Evolutionary conservation across 805 yeast genomes (phyloP).

Genomic region (Candida pseudofarinosa): DNA sequence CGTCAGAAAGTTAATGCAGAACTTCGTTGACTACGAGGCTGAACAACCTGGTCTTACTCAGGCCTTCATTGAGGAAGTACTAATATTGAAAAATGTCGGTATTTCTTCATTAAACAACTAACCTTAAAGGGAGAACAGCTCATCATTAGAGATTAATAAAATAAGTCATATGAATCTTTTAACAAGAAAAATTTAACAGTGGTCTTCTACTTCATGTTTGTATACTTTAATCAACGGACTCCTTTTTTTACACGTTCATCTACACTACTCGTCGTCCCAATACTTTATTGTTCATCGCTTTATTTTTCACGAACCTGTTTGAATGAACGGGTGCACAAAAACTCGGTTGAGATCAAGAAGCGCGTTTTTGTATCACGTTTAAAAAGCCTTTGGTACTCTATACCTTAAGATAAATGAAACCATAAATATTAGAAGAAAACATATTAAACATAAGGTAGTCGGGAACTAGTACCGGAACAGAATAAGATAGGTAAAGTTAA

Average conservation of each 20-base stretch:
- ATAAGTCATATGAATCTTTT: no score
- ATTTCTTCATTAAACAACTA: neutral
- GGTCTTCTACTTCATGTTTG: no score
- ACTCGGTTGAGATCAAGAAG: neutral
- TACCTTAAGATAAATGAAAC: neutral
- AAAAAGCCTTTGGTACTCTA: neutral
- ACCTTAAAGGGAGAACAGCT: no score
- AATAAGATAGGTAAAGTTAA: neutral
- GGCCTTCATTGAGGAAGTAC: conserved; percentile 63
- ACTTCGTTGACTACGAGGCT: conserved; percentile 43
- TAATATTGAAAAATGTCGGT: conserved; percentile 1
- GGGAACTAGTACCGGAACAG: neutral
- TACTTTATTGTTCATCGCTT: no score
- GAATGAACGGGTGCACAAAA: neutral
- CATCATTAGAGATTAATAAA: no score
- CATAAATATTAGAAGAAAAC: neutral
- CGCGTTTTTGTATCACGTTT: conserved; percentile 3
- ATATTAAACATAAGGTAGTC: neutral
- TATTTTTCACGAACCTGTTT: no score
- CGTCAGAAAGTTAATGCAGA: conserved; percentile 40
- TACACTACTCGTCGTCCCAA: no score
- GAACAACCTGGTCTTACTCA: conserved; percentile 61
- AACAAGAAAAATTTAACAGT: no score
- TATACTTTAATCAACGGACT: no score
- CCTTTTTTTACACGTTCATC: no score